phyloP scores from a whole-genome alignment of 2,329 filamentous ascomycete genomes.

The Penicillium nordicum region DNA sequence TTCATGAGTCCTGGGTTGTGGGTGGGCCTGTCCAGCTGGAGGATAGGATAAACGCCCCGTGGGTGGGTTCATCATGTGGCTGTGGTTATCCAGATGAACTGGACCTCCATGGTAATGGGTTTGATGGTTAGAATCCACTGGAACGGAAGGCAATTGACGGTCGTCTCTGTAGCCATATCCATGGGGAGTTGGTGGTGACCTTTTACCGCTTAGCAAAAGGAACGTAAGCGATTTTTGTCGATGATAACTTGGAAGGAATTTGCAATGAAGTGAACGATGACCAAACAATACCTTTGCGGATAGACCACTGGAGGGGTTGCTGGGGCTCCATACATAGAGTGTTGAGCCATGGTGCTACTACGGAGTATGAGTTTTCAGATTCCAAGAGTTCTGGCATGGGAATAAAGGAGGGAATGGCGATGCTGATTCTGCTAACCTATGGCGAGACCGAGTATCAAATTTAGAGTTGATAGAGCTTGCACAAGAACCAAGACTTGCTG shows the following conservation, averaged over 20 bases:
- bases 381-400: constrained; percentile 1
- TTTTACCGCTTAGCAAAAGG: constrained; percentile 29
- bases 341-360: constrained; percentile 30
- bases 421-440: constrained; percentile 34
- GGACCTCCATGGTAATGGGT: constrained; percentile 30
- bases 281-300: constrained; percentile 36
- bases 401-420: constrained; percentile 1
- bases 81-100: constrained; percentile 26
- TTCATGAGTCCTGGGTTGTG: constrained; percentile 32
- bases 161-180: constrained; percentile 30
- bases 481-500: constrained; percentile 29
- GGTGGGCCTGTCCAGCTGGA: constrained; percentile 30
- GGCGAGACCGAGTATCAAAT: constrained; percentile 33
- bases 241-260: constrained; percentile 1
- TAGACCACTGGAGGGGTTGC: constrained; percentile 32
- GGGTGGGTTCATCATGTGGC: constrained; percentile 29
- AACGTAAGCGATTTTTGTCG: constrained; percentile 12
- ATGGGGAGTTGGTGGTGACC: constrained; percentile 29
- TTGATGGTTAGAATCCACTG: constrained; percentile 33
- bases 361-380: constrained; percentile 23
- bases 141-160: constrained; percentile 24
- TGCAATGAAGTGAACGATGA: constrained; percentile 11
- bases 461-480: constrained; percentile 30
- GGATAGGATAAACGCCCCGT: constrained; percentile 29
- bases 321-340: constrained; percentile 30